Base-by-base conservation (phyloP, 2,329 filamentous ascomycete genomes). In the Alternaria sp. region DNA sequence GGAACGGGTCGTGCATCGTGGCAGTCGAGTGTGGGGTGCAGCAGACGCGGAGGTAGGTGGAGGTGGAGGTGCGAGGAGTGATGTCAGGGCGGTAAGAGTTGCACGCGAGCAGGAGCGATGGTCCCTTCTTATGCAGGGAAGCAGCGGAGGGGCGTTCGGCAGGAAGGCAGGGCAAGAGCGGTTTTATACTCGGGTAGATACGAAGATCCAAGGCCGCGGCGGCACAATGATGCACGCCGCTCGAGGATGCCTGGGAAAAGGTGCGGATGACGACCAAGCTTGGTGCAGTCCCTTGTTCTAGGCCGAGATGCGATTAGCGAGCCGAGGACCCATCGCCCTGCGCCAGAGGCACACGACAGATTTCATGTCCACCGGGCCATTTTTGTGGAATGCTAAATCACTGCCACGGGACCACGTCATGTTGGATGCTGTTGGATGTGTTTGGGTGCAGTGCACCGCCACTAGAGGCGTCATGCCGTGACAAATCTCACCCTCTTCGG, bases 1-100 rank as follows among this genome's bases (percentile, higher is more conserved):
- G 88, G 75, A 93, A 93, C 2, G 90, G 90, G 70, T 94, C 91
- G 79, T 86, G 87, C 91, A 94, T 93, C 51, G 70, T 83, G 68
- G 51, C 57, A 57, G 52, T 50, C 66, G 36, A 26, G 50, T 19
- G 65, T 54, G 59, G 55, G 49, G 59, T 59, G 67, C n/a, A 44
- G 52, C 19, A 55, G 45, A 43, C 49, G 60, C 36, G 50, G 64
- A 61, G 50, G 52, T 62, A 61, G 50, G 52, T 62, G 64, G 30
- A 52, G 49, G 49, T 62, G 64, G 30, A 40, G 28, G 49, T 9
- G 49, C n/a, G 49, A 52, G 30, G 28, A 11, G 15, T 64, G 62
- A 64, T 63, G 66, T 54, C 47, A 56, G 57, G 61, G 32, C 43
- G 40, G 47, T 57, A 30, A 43, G 30, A 13, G 59, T 59, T 54